Evolutionary conservation across 768 basidiomycete genomes (phyloP), one percentile per base, ranked within the genome.

Genomic region (Sistotremastrum suecicum): DNA sequence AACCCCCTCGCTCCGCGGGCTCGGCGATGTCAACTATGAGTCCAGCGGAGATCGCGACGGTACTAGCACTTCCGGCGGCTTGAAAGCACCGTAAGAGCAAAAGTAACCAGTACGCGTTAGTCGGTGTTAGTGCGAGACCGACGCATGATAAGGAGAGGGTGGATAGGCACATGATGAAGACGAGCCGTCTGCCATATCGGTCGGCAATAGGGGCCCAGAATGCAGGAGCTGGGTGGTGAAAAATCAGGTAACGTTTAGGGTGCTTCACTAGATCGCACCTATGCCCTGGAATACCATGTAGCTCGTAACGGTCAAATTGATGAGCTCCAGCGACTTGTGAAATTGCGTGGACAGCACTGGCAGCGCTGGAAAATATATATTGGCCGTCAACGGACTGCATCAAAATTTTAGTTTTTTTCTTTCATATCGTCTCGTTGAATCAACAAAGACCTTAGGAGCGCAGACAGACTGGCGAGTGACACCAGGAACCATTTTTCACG

Each of bases 51-150:
- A 88, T 64, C 0, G 83, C 83, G 49, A 86, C 69, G 0, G 82
- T 84, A 47, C 83, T 83, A 0, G 85, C 82, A 3, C 80, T 84
- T 1, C 87, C 86, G 3, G 78, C 70, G 2, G 83, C 78, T 65
- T 90, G 87, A 3, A 89, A 35, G 49, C 81, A 84, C 28, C 88
- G 74, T n/a, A 91, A 68, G 10, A 90, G 53, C 65, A 90, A 70
- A 8, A 90, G 64, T 3, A 86, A 62, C 84, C 83, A 89, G 57
- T 83, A 90, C 3, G 70, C 80, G 3, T 63, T 59, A 0, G 72
- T 71, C 2, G 76, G 75, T 31, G 68, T 64, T n/a, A 74, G 56
- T 3, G 76, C 76, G 20, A 78, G 59, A 1, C 72, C 75, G 12
- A 88, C 64, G 54, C 84, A 89, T 1, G 84, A 74, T 5, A 74